phyloP scores from a whole-genome alignment of 2,329 filamentous ascomycete genomes.

The Fusarium euwallaceae region DNA sequence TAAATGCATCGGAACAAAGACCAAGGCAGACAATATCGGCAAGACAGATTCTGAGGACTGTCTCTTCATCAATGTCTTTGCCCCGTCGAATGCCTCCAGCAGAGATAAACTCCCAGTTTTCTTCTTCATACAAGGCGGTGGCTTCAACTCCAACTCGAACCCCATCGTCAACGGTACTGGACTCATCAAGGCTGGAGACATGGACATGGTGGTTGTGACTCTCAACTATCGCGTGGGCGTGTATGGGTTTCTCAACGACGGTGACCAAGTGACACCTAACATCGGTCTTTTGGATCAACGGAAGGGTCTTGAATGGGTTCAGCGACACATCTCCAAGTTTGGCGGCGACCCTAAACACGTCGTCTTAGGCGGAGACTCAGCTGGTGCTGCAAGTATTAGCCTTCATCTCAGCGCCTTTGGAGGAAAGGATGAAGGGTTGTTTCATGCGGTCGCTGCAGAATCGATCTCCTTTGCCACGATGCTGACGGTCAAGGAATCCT shows the following conservation, averaged over 20 bases:
- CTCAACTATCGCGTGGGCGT: constrained; percentile 83
- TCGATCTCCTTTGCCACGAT: constrained; percentile 66
- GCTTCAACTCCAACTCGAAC: constrained; percentile 65
- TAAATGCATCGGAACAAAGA: constrained; percentile 49
- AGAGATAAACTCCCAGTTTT: constrained; percentile 73
- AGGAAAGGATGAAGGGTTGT: constrained; percentile 62
- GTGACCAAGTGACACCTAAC: constrained; percentile 71
- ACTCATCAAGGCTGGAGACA: constrained; percentile 68
- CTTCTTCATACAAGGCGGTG: constrained; percentile 70
- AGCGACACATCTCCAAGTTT: constrained; percentile 74
- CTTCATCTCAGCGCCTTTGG: constrained; percentile 72
- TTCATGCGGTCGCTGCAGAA: constrained; percentile 64
- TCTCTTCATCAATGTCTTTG: constrained; percentile 75
- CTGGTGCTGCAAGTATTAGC: constrained; percentile 75
- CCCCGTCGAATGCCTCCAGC: constrained; percentile 65
- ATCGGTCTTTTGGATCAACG: constrained; percentile 79
- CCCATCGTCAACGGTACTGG: constrained; percentile 71
- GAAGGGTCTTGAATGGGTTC: constrained; percentile 77
- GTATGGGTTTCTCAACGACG: constrained; percentile 77
- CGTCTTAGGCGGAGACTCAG: constrained; percentile 76
- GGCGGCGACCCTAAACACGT: constrained; percentile 78
- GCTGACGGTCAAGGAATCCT: constrained; percentile 59
- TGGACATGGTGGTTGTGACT: constrained; percentile 75
- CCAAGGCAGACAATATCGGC: constrained; percentile 30
- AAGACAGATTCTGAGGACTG: constrained; percentile 71